A percentile compares a stretch with the other conserved stretches of the same genome.
Conservation (phyloP, 768 basidiomycete genomes). For the Megacollybia marginata region DNA sequence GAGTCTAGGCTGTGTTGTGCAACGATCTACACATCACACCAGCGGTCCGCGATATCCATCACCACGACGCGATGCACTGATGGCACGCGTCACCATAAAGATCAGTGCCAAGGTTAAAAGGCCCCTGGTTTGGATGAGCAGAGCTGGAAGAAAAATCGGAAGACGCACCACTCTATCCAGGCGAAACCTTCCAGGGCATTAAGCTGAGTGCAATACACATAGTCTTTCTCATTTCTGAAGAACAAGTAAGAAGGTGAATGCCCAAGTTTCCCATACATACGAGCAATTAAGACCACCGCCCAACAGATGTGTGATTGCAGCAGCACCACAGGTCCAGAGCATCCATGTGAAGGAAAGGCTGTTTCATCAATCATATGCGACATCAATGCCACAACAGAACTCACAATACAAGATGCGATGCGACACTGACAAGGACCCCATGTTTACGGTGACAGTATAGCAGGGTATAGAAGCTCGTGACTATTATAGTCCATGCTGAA, state of each 20-base stretch:
- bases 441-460: conserved; percentile 47
- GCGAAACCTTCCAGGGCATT: conserved; percentile 52
- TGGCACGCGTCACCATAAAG: not conserved
- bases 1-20: too few relatives aligned
- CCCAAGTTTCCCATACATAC: conserved; percentile 27
- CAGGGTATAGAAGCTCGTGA: conserved; percentile 42
- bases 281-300: conserved; percentile 68
- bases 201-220: conserved; percentile 46
- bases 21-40: not conserved
- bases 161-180: conserved; percentile 43
- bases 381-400: conserved; percentile 1
- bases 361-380: not conserved
- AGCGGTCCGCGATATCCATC: conserved; percentile 1
- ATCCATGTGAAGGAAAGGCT: conserved; percentile 71
- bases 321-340: conserved; percentile 70
- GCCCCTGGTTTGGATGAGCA: not conserved
- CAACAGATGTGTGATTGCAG: conserved; percentile 56
- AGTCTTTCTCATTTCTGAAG: conserved; percentile 13
- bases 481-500: conserved; percentile 64
- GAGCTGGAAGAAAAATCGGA: not conserved
- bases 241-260: not conserved
- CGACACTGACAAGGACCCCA: conserved; percentile 50
- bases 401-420: conserved; percentile 57
- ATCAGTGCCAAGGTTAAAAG: not conserved
- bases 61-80: not conserved